Conservation (phyloP, 352 stramenopile species). For the Blastocystis sp. region DNA sequence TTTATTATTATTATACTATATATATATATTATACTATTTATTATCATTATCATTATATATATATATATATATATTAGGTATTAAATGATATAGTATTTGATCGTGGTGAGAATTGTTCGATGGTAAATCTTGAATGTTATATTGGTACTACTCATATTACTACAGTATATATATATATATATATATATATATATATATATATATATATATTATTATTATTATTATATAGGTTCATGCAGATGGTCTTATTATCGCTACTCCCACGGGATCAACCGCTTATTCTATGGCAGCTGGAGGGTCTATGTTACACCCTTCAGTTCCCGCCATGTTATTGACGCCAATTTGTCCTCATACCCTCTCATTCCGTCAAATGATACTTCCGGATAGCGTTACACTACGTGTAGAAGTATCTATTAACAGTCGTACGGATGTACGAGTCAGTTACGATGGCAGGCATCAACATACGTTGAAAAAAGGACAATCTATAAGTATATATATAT, state of each 20-base stretch:
- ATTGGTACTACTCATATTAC: constrained; percentile 53
- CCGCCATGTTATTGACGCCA: constrained; percentile 84
- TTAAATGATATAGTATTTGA: constrained; percentile 96
- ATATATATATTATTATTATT: background rate
- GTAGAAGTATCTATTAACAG: constrained; percentile 58
- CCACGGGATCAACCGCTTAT: constrained; percentile 89
- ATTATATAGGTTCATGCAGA: constrained; percentile 62
- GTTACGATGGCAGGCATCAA: too few species aligned
- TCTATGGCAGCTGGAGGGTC: constrained; percentile 82
- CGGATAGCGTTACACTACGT: constrained; percentile 65
- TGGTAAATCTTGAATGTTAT: constrained; percentile 85
- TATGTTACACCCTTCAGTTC: constrained; percentile 85
- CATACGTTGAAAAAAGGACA: too few species aligned
- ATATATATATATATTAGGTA: constrained; percentile 64
- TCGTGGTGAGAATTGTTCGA: constrained; percentile 58
- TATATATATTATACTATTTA: too few species aligned
- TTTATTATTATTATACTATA: too few species aligned
- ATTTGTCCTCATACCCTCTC: constrained; percentile 91
- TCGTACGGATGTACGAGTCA: too few species aligned
- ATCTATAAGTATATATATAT: too few species aligned
- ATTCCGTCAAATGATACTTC: constrained; percentile 67
- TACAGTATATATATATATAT: background rate
- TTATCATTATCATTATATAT: too few species aligned
- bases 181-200: too few species aligned
- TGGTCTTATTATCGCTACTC: constrained; percentile 92